Base-by-base conservation (phyloP, 257 asterid species). In the Coffea canephora region DNA sequence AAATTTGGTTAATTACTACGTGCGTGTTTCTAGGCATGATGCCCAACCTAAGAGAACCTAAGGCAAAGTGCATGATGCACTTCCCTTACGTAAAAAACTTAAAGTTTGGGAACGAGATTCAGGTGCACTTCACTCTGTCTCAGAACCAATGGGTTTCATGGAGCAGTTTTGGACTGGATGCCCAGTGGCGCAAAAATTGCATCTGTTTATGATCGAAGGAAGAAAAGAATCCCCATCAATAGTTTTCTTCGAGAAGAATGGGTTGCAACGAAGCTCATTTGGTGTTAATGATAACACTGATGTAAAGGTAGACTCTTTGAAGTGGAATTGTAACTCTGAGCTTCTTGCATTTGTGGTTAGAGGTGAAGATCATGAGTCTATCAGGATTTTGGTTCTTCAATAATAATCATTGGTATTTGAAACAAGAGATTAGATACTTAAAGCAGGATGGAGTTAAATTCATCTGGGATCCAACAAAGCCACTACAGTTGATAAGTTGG, bases 81-180 rank as follows among this genome's bases (percentile, higher is more conserved):
- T 76, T 84, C 78, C 88, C 81, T 78, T 80, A 77, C 87, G 55
- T 39, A 91, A 88, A 84, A 90, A 86, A 87, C 95, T 96, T 75
- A 94, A 91, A 90, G 97, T 94, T 79, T 96, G 99, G 99, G 99
- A 94, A 82, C 90, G 99, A 71, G 97, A 96, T 75, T 89, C 98
- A 1, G 98, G 98, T 76, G 87, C 79, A 27, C 84, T 94, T 69
- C 97, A 89, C 85, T 87, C 99, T 75, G 90, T 91, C 85, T 96
- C 98, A 67, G 97, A 90, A 81, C 80, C 95, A 19, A 92, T 89
- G 85, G 81, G 90, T 73, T 91, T 92, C 82, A 86, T 90, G 92
- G 96, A 61, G 82, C 95, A 74, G 80, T 83, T 71, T 78, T 95
- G 67, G 97, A 96, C 86, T 96, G 99, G 99, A 84, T 89, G 87